A percentile compares a stretch with the other conserved stretches of the same genome.
Evolutionary conservation across 495 filamentous ascomycete genomes (phyloP).

Genomic region (Penicillium egyptiacum): DNA sequence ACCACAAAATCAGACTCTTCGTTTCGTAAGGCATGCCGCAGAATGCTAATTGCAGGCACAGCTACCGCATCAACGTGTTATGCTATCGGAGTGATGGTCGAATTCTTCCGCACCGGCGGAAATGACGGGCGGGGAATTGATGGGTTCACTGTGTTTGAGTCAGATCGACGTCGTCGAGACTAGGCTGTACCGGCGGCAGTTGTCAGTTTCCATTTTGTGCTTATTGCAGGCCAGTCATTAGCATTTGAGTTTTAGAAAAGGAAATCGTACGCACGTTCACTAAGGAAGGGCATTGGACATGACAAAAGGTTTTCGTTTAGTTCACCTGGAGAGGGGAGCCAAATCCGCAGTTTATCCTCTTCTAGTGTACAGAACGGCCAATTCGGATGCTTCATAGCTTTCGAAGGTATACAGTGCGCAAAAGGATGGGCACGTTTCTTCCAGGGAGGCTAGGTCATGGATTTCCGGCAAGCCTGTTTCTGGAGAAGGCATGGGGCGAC

Average conservation of each 20-base stretch:
- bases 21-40: slow-evolving; percentile 42
- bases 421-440: too few species aligned
- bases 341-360: too few species aligned
- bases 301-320: too few species aligned
- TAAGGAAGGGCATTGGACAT: too few species aligned
- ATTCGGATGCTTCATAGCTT: too few species aligned
- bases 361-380: too few species aligned
- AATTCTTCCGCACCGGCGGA: slow-evolving; percentile 64
- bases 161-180: slow-evolving; percentile 37
- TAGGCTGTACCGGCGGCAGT: background rate
- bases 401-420: too few species aligned
- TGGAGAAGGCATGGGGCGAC: too few species aligned
- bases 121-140: slow-evolving; percentile 53
- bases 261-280: too few species aligned
- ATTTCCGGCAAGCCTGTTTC: too few species aligned
- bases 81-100: slow-evolving; percentile 64
- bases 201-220: background rate
- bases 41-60: slow-evolving; percentile 55
- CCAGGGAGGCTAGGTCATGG: too few species aligned
- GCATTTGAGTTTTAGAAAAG: background rate
- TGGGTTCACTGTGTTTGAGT: slow-evolving; percentile 50
- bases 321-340: too few species aligned
- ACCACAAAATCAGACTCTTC: slow-evolving; percentile 26
- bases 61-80: slow-evolving; percentile 65
- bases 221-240: background rate